These are phyloP conservation scores for Litchi chinensis DNA, from an alignment of 345 rosid genomes.

Conservation along the genomic window DNA sequence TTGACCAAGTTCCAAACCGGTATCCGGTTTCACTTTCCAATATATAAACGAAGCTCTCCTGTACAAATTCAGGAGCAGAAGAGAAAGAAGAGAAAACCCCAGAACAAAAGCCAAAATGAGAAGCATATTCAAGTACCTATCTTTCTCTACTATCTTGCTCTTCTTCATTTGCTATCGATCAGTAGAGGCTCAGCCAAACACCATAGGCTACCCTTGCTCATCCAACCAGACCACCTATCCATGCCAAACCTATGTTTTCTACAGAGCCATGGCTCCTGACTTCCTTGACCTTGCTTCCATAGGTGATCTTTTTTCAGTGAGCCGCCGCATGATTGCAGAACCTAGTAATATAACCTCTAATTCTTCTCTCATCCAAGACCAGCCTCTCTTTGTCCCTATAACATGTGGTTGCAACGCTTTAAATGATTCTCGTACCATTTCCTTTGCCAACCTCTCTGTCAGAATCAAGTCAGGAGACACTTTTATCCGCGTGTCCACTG, in stretches of 20 bases:
- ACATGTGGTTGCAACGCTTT: constrained; percentile 56
- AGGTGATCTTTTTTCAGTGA: constrained; percentile 62
- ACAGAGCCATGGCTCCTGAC: constrained; percentile 45
- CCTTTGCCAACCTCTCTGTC: constrained; percentile 52
- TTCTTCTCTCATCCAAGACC: constrained; percentile 42
- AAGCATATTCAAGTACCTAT: constrained; percentile 9
- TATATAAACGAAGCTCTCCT: neutral
- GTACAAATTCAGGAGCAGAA: neutral
- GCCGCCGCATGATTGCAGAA: constrained; percentile 58
- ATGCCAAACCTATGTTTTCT: constrained; percentile 63
- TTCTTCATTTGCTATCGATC: constrained; percentile 24
- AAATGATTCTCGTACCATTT: constrained; percentile 36
- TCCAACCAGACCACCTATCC: constrained; percentile 44
- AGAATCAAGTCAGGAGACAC: constrained; percentile 48
- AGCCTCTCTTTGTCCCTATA: constrained; percentile 62
- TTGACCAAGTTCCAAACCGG: neutral
- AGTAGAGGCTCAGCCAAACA: constrained; percentile 45
- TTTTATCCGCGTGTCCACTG: constrained; percentile 42
- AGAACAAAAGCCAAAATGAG: constrained; percentile 21
- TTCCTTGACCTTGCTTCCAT: constrained; percentile 58
- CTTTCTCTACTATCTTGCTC: constrained; percentile 28
- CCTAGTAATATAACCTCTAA: constrained; percentile 66
- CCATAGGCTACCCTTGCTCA: constrained; percentile 44
- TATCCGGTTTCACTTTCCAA: neutral
- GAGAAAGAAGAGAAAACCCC: neutral